A percentile compares a stretch with the other conserved stretches of the same genome.
Conservation (phyloP, 257 asterid species). For the Rauvolfia tetraphylla region DNA sequence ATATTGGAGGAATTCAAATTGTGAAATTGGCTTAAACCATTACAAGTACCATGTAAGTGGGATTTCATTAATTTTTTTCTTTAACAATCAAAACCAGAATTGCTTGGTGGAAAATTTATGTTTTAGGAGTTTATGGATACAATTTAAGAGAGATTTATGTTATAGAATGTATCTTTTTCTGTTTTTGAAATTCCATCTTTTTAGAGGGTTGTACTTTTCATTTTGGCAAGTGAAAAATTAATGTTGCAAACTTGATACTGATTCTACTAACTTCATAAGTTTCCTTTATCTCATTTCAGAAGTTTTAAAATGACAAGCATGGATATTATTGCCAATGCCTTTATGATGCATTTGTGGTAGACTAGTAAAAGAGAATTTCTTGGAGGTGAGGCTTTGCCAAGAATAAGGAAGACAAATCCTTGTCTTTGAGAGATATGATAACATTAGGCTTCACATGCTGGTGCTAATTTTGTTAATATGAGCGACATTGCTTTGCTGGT, state of each 20-base stretch:
- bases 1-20: neutral
- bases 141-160: neutral
- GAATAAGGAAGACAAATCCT: neutral
- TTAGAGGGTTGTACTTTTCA: neutral
- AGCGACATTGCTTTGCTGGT: too few relatives aligned
- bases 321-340: neutral
- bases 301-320: neutral
- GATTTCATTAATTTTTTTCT: neutral
- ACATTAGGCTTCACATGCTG: too few relatives aligned
- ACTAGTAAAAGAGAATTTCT: neutral
- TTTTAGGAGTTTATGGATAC: neutral
- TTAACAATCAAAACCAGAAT: neutral
- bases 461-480: too few relatives aligned
- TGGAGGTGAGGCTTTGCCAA: neutral
- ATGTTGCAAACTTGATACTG: neutral
- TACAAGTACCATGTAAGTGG: neutral
- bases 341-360: neutral
- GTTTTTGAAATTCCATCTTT: neutral
- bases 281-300: neutral
- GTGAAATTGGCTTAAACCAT: neutral
- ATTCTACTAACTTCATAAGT: neutral
- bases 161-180: too few relatives aligned
- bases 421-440: too few relatives aligned
- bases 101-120: neutral
- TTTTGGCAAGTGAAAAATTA: neutral